Conservation (phyloP, 2,329 filamentous ascomycete genomes). For the Colletotrichum orbiculare region DNA sequence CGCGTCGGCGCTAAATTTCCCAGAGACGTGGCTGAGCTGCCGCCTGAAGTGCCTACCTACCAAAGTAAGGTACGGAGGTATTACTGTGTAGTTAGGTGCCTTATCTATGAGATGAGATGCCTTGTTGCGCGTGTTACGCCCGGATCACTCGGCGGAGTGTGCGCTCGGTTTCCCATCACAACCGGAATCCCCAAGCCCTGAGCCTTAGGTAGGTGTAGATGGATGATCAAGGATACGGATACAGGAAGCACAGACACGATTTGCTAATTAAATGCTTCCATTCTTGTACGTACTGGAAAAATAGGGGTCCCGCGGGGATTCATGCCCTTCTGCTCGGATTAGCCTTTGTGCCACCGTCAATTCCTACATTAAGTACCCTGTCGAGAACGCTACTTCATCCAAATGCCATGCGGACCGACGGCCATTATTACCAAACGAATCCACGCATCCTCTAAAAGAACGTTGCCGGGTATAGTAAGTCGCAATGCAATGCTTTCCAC, state of each 20-base stretch:
- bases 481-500: constrained; percentile 35
- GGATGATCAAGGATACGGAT: too few species aligned
- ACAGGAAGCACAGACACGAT: constrained; percentile 21
- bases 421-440: neutral
- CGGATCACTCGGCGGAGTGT: too few species aligned
- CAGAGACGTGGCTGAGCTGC: constrained; percentile 16
- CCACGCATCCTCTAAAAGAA: neutral
- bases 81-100: too few species aligned
- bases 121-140: too few species aligned
- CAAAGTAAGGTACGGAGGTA: neutral
- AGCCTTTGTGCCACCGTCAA: constrained; percentile 29
- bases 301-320: constrained; percentile 29
- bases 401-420: neutral
- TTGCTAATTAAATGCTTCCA: neutral
- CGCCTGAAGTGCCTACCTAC: constrained; percentile 3
- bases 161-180: too few species aligned
- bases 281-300: neutral
- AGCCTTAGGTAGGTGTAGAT: too few species aligned
- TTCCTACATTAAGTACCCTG: constrained; percentile 33
- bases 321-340: constrained; percentile 14
- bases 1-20: constrained; percentile 3
- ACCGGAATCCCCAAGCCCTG: too few species aligned
- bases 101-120: too few species aligned
- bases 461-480: constrained; percentile 34
- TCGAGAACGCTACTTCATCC: neutral